Percentiles rank a stretch among this genome's conserved stretches.
These are phyloP conservation scores for Acanthamoeba divionensis DNA, from an alignment of 208 protist genomes.

Conservation along the genomic window DNA sequence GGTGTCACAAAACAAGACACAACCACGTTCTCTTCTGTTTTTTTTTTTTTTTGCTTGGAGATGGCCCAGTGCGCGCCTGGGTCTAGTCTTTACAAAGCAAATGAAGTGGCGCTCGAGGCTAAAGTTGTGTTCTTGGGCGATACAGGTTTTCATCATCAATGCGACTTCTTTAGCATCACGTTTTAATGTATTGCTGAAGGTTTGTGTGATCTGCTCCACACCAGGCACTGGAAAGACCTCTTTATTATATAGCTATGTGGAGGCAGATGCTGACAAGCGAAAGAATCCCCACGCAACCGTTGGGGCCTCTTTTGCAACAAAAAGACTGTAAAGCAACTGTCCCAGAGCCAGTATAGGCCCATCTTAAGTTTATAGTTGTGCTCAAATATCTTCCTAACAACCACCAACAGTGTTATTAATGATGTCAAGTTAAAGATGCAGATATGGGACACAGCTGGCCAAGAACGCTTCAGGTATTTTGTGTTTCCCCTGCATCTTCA, in stretches of 20 bases:
- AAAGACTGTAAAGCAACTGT: constrained; percentile 30
- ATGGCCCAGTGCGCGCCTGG: background rate
- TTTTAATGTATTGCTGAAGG: background rate
- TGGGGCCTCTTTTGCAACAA: constrained; percentile 7
- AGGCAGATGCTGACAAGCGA: background rate
- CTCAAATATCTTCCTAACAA: background rate
- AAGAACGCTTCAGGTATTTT: constrained; percentile 22
- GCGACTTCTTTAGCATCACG: background rate
- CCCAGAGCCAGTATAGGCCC: background rate
- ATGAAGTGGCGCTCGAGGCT: background rate
- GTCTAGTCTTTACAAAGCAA: background rate
- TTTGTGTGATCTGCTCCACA: background rate
- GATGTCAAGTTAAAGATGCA: constrained; percentile 15
- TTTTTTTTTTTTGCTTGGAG: no score
- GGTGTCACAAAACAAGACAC: no score
- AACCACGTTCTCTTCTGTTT: no score
- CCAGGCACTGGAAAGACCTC: constrained; percentile 37
- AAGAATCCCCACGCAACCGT: background rate
- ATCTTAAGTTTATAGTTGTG: background rate
- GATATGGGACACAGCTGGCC: constrained; percentile 42
- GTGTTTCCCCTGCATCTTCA: background rate
- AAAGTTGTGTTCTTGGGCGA: constrained; percentile 19
- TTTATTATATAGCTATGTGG: constrained; percentile 1
- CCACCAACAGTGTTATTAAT: background rate
- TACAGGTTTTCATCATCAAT: background rate